Evolutionary conservation across 2,329 filamentous ascomycete species (phyloP), one percentile per base, ranked within the genome.

Genomic region (Orbilia quercus): DNA sequence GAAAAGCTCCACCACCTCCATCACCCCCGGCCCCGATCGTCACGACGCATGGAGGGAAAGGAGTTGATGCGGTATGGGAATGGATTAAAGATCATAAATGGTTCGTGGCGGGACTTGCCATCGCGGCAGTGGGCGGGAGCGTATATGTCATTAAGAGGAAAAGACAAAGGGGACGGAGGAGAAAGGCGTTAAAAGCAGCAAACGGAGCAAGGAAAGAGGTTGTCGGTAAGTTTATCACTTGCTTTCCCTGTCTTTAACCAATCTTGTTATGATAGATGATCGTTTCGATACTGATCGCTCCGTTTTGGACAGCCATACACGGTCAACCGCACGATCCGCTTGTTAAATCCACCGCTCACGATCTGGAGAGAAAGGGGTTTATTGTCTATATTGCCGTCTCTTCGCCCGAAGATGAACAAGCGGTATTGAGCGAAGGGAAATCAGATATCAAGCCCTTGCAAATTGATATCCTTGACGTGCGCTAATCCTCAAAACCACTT

Each of bases 161-260:
- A 79, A 85, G 85, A 60, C 80, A 83, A 53, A 81, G 85, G 76
- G 83, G 82, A 34, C 84, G 84, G 77, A 89, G 89, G 80, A 87
- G 94, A 75, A 87, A 91, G 75, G 95, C 93, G 9, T 89, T 85
- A 81, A 88, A 90, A 63, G 91, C 92, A 1, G 85, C 86, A 54
- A 96, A 92, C 82, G 95, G 95, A 22, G 91, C 91, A 2, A 86
- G 95, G 59, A 88, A 89, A 75, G 95, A 99, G 81, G 94, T 98
- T 60, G 84, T 90, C 38, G 84, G 84, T 85, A 81, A 72, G 82
- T 79, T 58, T 45, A 34, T 62, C 54, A 14, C 14, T 18, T 36
- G n/a, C 12, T 48, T 18, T 36, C 38, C 36, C 12, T 59, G 40
- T 47, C 28, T 36, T 71, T n/a, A 22, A 34, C 20, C 50, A 23